Conservation (phyloP, 2,329 filamentous ascomycete species). For the Alternaria burnsii region DNA sequence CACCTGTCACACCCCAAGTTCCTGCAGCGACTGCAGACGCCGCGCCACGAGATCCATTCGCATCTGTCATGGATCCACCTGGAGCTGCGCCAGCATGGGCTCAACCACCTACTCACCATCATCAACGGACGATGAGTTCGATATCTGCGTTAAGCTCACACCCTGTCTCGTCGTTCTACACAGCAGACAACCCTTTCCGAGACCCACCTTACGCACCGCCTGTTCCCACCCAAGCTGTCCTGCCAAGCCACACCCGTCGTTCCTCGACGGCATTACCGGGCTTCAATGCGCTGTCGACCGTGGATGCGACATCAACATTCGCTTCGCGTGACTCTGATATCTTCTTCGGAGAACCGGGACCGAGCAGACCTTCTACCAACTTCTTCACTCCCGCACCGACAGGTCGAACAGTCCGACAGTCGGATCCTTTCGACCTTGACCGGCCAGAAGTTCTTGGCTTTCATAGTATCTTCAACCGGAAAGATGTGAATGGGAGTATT, state of each 20-base stretch:
- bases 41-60: slow-evolving; percentile 39
- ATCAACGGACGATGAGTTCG: slow-evolving; percentile 42
- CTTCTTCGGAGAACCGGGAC: slow-evolving; percentile 48
- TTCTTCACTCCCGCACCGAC: slow-evolving; percentile 31
- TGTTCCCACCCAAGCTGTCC: slow-evolving; percentile 34
- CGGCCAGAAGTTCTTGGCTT: slow-evolving; percentile 51
- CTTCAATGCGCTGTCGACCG: slow-evolving; percentile 16
- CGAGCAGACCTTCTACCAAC: slow-evolving; percentile 42
- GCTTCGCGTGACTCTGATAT: slow-evolving; percentile 38
- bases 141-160: slow-evolving; percentile 43
- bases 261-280: slow-evolving; percentile 35
- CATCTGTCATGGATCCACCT: slow-evolving; percentile 40
- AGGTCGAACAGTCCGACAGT: slow-evolving; percentile 45
- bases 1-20: slow-evolving; percentile 36
- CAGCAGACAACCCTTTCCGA: slow-evolving; percentile 34
- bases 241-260: slow-evolving; percentile 29
- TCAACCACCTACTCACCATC: slow-evolving; percentile 24
- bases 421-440: slow-evolving; percentile 53
- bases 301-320: slow-evolving; percentile 34
- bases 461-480: slow-evolving; percentile 36
- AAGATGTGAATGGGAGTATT: slow-evolving; percentile 40
- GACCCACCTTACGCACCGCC: slow-evolving; percentile 37
- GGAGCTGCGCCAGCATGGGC: slow-evolving; percentile 39
- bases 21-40: slow-evolving; percentile 33
- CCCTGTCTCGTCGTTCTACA: slow-evolving; percentile 40